These are phyloP conservation scores for Golubevia pallescens DNA, from an alignment of 1,284 basidiomycete species.

Conservation along the genomic window DNA sequence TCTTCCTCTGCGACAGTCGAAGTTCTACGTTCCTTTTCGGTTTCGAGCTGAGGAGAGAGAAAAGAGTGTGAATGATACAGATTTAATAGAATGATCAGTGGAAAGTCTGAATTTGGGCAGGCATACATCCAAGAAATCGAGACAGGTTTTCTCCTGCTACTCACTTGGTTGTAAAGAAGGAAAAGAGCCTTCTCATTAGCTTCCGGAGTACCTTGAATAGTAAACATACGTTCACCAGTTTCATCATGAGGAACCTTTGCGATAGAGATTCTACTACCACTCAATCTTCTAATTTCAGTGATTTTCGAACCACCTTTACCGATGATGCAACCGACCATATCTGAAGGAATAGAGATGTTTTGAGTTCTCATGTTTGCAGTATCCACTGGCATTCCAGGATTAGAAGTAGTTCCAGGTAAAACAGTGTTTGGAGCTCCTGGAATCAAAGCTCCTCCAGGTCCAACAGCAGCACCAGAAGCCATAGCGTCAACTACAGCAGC, in stretches of 20 bases:
- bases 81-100: neutral
- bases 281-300: conserved; percentile 69
- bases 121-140: conserved; percentile 29
- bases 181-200: conserved; percentile 86
- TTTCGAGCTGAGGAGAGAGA: conserved; percentile 31
- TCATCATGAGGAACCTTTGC: conserved; percentile 98
- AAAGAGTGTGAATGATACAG: neutral
- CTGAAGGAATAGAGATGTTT: conserved; percentile 97
- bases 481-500: conserved; percentile 31
- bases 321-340: conserved; percentile 85
- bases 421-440: conserved; percentile 31
- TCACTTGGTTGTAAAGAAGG: conserved; percentile 86
- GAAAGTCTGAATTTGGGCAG: neutral
- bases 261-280: conserved; percentile 82
- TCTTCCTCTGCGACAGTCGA: conserved; percentile 15
- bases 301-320: conserved; percentile 97
- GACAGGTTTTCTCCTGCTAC: conserved; percentile 45
- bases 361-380: conserved; percentile 73
- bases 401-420: conserved; percentile 17
- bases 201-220: conserved; percentile 84
- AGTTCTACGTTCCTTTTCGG: conserved; percentile 52
- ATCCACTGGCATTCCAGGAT: conserved; percentile 14
- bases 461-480: conserved; percentile 38
- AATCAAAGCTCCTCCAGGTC: conserved; percentile 44
- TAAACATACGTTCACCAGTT: conserved; percentile 98